Conservation (phyloP, 2,329 filamentous ascomycete species). For the Pyrenophora seminiperda region DNA sequence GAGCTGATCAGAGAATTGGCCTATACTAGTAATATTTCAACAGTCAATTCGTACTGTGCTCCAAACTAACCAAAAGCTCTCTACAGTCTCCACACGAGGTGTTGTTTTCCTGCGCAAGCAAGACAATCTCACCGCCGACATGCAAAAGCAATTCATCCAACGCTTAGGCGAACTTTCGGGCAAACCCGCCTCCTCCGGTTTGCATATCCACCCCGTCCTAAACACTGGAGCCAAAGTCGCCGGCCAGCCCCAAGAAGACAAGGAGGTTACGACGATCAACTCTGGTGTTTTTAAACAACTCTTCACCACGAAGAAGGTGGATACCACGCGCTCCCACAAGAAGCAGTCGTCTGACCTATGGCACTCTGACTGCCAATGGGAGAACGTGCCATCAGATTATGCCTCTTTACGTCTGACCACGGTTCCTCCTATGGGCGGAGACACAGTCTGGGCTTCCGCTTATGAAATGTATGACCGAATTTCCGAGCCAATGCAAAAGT, state of each 20-base stretch:
- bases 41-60: too few relatives aligned
- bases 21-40: background rate
- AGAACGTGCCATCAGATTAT: conserved; percentile 68
- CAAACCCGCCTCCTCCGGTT: conserved; percentile 52
- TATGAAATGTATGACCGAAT: conserved; percentile 48
- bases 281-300: conserved; percentile 39
- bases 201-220: conserved; percentile 65
- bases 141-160: conserved; percentile 38
- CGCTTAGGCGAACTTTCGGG: conserved; percentile 59
- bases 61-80: too few relatives aligned
- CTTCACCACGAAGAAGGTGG: conserved; percentile 15
- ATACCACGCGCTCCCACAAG: conserved; percentile 41
- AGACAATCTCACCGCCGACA: background rate
- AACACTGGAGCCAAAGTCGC: conserved; percentile 25
- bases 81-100: background rate
- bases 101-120: background rate
- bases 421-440: conserved; percentile 39
- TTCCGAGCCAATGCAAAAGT: conserved; percentile 29
- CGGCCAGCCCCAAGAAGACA: conserved; percentile 37
- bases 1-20: background rate
- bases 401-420: conserved; percentile 59
- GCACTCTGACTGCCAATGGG: conserved; percentile 69
- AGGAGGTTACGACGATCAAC: conserved; percentile 46
- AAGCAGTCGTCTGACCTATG: conserved; percentile 54
- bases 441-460: conserved; percentile 52